phyloP scores from a whole-genome alignment of 495 filamentous ascomycete species.

The Aspergillus baeticus region DNA sequence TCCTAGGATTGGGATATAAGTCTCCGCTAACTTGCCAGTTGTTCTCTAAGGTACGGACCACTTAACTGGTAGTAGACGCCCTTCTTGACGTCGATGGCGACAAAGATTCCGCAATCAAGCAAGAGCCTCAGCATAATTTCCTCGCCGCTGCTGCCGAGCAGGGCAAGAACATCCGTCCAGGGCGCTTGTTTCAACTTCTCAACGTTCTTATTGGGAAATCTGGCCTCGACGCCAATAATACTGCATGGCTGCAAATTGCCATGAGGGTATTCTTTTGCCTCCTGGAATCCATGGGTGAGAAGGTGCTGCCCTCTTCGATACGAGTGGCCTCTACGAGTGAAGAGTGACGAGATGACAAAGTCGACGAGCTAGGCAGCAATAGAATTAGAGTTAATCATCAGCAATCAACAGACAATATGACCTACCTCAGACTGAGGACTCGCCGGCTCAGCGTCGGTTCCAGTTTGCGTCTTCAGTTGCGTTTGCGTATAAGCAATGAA shows the following conservation, averaged over 20 bases:
- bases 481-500: constrained; percentile 60
- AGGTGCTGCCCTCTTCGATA: constrained; percentile 65
- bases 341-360: constrained; percentile 75
- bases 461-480: constrained; percentile 26
- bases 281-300: constrained; percentile 74
- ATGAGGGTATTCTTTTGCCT: constrained; percentile 27
- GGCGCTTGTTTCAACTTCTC: constrained; percentile 62
- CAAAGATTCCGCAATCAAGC: constrained; percentile 76
- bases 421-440: constrained; percentile 61
- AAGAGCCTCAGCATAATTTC: constrained; percentile 79
- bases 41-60: constrained; percentile 44
- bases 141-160: constrained; percentile 77
- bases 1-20: constrained; percentile 33
- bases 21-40: background rate
- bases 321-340: constrained; percentile 51
- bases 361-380: constrained; percentile 70
- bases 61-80: constrained; percentile 76
- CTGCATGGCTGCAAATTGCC: constrained; percentile 33
- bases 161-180: constrained; percentile 69
- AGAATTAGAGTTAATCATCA: constrained; percentile 7
- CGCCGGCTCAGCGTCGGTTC: constrained; percentile 37
- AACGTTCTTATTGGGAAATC: constrained; percentile 69
- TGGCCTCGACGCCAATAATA: constrained; percentile 53
- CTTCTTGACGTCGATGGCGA: constrained; percentile 53
- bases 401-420: background rate